Evolutionary conservation across 306 rosid genomes (phyloP).

Genomic region (Ceratonia siliqua): DNA sequence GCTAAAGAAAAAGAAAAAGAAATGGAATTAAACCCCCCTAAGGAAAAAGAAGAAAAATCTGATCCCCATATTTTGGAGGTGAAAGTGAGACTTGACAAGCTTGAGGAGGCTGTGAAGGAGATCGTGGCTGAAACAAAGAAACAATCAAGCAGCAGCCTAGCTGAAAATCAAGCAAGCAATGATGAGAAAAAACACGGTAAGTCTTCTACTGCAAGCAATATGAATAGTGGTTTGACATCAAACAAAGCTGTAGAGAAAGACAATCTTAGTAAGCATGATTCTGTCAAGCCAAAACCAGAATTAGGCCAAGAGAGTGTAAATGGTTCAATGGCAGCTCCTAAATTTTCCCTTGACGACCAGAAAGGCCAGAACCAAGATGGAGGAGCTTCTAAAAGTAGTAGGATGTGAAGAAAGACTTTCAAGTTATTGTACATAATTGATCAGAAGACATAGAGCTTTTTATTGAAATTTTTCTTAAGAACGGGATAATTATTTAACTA

Average conservation of each 20-base stretch:
- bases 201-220: conserved; percentile 34
- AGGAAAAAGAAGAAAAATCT: conserved; percentile 44
- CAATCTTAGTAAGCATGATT: conserved; percentile 33
- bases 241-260: conserved; percentile 39
- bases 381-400: conserved; percentile 41
- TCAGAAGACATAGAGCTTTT: conserved; percentile 7
- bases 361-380: conserved; percentile 38
- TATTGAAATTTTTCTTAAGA: neutral
- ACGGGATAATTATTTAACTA: conserved; percentile 11
- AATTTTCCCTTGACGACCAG: conserved; percentile 39
- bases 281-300: conserved; percentile 37
- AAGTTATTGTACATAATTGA: conserved; percentile 26
- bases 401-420: conserved; percentile 33
- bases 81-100: conserved; percentile 73
- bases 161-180: conserved; percentile 35
- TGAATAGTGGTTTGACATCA: conserved; percentile 33
- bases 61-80: conserved; percentile 62
- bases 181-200: conserved; percentile 36
- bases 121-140: conserved; percentile 64
- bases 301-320: conserved; percentile 27
- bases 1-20: conserved; percentile 57
- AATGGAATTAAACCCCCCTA: conserved; percentile 52
- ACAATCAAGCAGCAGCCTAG: conserved; percentile 31
- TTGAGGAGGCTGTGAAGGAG: conserved; percentile 78
- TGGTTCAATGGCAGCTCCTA: conserved; percentile 32